These are phyloP conservation scores for Rhizopogon vulgaris DNA, from an alignment of 768 basidiomycete species.

Conservation along the genomic window DNA sequence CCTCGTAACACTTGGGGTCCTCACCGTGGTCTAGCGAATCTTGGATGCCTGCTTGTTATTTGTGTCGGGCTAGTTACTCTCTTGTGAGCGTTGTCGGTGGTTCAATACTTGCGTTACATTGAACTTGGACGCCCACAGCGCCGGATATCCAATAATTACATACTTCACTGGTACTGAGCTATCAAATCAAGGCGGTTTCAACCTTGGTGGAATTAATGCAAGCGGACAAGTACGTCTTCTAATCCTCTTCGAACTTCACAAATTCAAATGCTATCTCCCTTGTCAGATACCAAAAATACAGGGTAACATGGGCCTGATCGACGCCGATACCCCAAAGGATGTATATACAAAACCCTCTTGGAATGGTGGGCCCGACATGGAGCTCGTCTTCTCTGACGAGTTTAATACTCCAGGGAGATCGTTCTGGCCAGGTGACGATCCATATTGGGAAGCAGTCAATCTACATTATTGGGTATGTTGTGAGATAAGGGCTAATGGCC, in stretches of 20 bases:
- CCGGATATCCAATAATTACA: conserved; percentile 38
- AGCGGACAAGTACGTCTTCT: conserved; percentile 53
- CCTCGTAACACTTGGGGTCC: conserved; percentile 12
- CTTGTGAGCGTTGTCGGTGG: conserved; percentile 43
- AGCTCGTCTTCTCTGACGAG: conserved; percentile 75
- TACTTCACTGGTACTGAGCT: conserved; percentile 25
- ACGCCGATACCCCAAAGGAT: conserved; percentile 51
- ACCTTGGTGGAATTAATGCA: conserved; percentile 70
- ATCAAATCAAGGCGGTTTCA: conserved; percentile 39
- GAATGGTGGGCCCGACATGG: conserved; percentile 48
- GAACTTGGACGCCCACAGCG: conserved; percentile 18
- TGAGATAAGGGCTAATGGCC: conserved; percentile 14
- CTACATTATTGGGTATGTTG: conserved; percentile 33
- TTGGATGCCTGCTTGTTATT: conserved; percentile 62
- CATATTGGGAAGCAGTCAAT: conserved; percentile 67
- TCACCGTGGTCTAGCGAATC: conserved; percentile 57
- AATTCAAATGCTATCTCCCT: background rate
- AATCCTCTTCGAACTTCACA: background rate
- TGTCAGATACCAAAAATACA: conserved; percentile 48
- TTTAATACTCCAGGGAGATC: conserved; percentile 71
- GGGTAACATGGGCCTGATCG: conserved; percentile 53
- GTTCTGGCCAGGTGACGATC: conserved; percentile 81
- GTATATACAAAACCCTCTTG: conserved; percentile 50
- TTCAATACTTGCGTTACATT: background rate
- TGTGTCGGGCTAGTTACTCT: conserved; percentile 41